Evolutionary conservation across 2,329 filamentous ascomycete species (phyloP).

Genomic region (Zymoseptoria ardabiliae): DNA sequence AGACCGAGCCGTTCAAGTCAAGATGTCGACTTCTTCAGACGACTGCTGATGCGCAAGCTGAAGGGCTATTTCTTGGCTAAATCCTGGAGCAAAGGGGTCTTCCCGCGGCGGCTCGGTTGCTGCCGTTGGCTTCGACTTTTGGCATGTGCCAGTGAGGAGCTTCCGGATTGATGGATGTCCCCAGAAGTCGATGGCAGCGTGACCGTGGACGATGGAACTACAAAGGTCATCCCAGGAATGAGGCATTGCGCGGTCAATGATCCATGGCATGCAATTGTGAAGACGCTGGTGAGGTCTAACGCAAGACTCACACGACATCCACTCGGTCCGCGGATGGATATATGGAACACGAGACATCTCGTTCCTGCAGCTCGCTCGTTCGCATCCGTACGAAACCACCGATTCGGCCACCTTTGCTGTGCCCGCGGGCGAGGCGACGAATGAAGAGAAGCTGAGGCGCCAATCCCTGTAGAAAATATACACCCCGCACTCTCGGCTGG

Average conservation of each 20-base stretch:
- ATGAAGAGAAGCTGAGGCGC: too few species aligned
- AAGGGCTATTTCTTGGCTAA: not conserved
- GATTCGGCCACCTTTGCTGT: too few species aligned
- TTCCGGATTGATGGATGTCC: not conserved
- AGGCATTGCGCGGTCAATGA: not conserved
- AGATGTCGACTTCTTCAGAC: not conserved
- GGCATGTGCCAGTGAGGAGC: not conserved
- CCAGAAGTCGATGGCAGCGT: not conserved
- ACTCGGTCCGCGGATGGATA: not conserved
- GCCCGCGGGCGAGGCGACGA: too few species aligned
- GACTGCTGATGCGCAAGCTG: not conserved
- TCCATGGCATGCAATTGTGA: not conserved
- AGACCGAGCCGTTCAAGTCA: not conserved
- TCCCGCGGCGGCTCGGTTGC: not conserved
- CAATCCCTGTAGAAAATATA: not conserved
- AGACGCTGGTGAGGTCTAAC: not conserved
- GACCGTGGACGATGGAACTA: not conserved
- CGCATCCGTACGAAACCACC: too few species aligned
- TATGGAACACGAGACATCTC: not conserved
- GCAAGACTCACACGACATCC: not conserved
- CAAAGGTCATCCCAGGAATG: not conserved
- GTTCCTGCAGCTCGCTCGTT: not conserved
- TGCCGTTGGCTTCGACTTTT: not conserved
- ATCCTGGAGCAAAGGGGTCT: not conserved
- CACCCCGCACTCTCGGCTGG: not conserved